These are phyloP conservation scores for Sedum album DNA, from an alignment of 164 flowering plant genomes.

Conservation along the genomic window DNA sequence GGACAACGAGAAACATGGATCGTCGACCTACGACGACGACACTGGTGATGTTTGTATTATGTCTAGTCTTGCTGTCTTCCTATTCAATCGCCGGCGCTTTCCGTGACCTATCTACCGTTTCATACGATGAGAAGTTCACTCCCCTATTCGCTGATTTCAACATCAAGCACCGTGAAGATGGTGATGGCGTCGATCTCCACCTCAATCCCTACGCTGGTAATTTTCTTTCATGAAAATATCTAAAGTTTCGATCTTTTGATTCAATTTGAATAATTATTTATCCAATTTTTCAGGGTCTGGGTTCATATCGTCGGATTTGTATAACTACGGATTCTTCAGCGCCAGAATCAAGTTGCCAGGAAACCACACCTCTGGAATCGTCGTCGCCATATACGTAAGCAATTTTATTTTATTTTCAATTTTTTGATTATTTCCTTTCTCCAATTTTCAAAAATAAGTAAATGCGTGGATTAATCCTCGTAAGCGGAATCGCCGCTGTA, in stretches of 20 bases:
- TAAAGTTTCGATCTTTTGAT: too few relatives aligned
- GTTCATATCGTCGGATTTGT: slow-evolving; percentile 59
- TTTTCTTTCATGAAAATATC: too few relatives aligned
- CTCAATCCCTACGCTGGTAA: slow-evolving; percentile 63
- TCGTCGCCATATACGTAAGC: slow-evolving; percentile 90
- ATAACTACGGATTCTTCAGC: slow-evolving; percentile 79
- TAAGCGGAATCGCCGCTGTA: not conserved
- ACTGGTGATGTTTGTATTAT: not conserved
- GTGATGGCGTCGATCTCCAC: slow-evolving; percentile 43
- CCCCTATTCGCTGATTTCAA: slow-evolving; percentile 70
- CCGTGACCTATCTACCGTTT: slow-evolving; percentile 33
- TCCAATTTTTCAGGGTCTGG: slow-evolving; percentile 66
- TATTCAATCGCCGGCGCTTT: slow-evolving; percentile 15
- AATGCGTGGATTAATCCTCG: not conserved
- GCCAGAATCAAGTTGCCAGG: slow-evolving; percentile 78
- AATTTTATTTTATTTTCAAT: too few relatives aligned
- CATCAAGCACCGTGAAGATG: slow-evolving; percentile 42
- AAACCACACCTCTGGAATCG: slow-evolving; percentile 73
- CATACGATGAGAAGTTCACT: slow-evolving; percentile 45
- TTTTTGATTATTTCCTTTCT: slow-evolving; percentile 5
- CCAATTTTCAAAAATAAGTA: not conserved
- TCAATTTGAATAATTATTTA: too few relatives aligned
- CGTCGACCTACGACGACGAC: not conserved
- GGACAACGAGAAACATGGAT: slow-evolving; percentile 15
- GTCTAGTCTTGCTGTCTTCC: slow-evolving; percentile 6